Base-by-base conservation (phyloP, 768 basidiomycete genomes). In the Suillus weaverae region DNA sequence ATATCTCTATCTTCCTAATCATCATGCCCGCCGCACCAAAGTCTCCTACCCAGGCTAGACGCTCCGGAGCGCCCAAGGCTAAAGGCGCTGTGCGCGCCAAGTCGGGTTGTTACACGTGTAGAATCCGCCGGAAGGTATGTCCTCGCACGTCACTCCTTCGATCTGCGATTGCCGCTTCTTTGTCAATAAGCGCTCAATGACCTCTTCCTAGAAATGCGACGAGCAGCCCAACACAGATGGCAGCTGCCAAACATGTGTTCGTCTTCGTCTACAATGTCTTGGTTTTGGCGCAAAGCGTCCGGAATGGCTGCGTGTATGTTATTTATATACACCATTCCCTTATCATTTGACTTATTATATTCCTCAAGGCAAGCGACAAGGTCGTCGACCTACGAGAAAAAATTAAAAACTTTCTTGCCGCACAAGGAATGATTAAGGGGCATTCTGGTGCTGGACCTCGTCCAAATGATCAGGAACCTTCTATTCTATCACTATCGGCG, bases 361-460 rank as follows among this genome's bases (percentile, higher is more conserved):
- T 69, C 30, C 68, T n/a, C 32, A n/a, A 93, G 91, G 89, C 91
- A 74, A 86, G 80, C 70, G 83, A 85, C 67, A 89, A 86, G 66
- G 90, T 92, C 4, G 72, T 83, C 41, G 84, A 85, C 66, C 79
- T 92, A 46, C 84, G 91, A 62, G 90, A 91, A 69, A 90, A 87
- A 78, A 93, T 92, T 72, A 94, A 93, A 78, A 77, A 79, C 1
- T 91, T 91, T 71, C 83, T 94, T 30, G 90, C 90, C 0, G 85
- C 90, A 0, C 90, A 93, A 74, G 92, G 92, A 56, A 91, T 93
- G 90, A 93, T 94, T 77, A 94, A 94, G 77, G 92, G 92, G 35
- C 91, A 93, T 70, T 89, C 92, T 22, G 89, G 89, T 63, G 79
- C 88, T 33, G 88, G 85, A 2, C 82, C 89, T 22, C 86, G 88